Conservation (phyloP, 192 early-diverging fungal species). For the Coemansia sp. region DNA sequence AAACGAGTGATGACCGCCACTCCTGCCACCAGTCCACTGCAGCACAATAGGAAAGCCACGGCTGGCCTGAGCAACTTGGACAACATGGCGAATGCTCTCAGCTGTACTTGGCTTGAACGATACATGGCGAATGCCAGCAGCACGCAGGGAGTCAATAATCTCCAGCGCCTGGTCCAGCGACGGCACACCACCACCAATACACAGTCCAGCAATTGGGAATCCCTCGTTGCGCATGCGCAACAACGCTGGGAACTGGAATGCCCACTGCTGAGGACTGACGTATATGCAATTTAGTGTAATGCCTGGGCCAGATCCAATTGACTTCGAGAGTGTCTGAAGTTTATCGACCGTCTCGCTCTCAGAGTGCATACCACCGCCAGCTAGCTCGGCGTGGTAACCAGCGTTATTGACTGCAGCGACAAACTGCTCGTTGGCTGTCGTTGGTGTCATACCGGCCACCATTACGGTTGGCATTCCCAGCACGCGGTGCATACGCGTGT, state of each 20-base stretch:
- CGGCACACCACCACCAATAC: slow-evolving; percentile 91
- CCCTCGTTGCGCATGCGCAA: slow-evolving; percentile 80
- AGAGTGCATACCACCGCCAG: slow-evolving; percentile 87
- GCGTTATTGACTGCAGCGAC: slow-evolving; percentile 84
- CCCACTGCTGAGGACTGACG: slow-evolving; percentile 86
- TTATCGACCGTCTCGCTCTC: slow-evolving; percentile 65
- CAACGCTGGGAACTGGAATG: slow-evolving; percentile 74
- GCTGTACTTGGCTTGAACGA: slow-evolving; percentile 87
- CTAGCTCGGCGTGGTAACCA: slow-evolving; percentile 88
- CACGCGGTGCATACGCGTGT: slow-evolving; percentile 83
- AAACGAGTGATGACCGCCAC: slow-evolving; percentile 94
- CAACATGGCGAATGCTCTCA: slow-evolving; percentile 75
- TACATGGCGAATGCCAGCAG: slow-evolving; percentile 71
- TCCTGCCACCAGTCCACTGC: slow-evolving; percentile 98
- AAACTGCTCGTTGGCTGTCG: slow-evolving; percentile 75
- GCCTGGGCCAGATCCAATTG: slow-evolving; percentile 76
- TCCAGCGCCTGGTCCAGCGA: slow-evolving; percentile 81
- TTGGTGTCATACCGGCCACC: slow-evolving; percentile 95
- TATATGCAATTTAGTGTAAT: slow-evolving; percentile 92
- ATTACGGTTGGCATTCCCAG: slow-evolving; percentile 86
- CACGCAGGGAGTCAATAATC: slow-evolving; percentile 71
- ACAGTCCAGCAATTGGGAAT: slow-evolving; percentile 86
- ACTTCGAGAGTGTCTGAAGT: slow-evolving; percentile 70
- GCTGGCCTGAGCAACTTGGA: slow-evolving; percentile 79
- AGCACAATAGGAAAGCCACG: slow-evolving; percentile 83